phyloP scores from a whole-genome alignment of 2,329 filamentous ascomycete species.

The Calcarisporium arbuscula region DNA sequence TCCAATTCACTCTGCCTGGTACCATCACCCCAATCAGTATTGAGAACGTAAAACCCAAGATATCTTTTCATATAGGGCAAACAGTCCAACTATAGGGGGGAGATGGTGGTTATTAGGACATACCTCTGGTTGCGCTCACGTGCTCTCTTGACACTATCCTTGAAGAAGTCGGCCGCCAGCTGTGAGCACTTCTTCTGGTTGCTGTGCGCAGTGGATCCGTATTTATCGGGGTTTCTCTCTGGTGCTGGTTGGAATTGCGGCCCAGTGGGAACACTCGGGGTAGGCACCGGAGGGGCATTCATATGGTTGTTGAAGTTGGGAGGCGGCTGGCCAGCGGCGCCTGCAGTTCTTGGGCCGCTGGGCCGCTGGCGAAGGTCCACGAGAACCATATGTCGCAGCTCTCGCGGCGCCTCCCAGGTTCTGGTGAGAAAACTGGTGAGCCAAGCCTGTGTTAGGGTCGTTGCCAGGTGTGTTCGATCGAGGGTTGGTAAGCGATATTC shows the following conservation, averaged over 20 bases:
- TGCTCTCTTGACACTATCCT: slow-evolving; percentile 94
- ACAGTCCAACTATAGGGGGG: not conserved
- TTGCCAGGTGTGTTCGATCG: slow-evolving; percentile 57
- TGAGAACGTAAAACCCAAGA: no score
- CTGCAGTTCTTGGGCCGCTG: slow-evolving; percentile 82
- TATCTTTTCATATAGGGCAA: not conserved
- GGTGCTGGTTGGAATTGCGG: slow-evolving; percentile 73
- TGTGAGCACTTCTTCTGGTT: slow-evolving; percentile 66
- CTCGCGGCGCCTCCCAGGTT: slow-evolving; percentile 73
- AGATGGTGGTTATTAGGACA: slow-evolving; percentile 19
- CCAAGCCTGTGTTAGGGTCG: slow-evolving; percentile 83
- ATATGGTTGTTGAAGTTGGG: slow-evolving; percentile 62
- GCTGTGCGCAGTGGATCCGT: slow-evolving; percentile 56
- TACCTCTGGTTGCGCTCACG: slow-evolving; percentile 92
- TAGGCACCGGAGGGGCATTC: slow-evolving; percentile 58
- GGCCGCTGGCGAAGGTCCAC: slow-evolving; percentile 60
- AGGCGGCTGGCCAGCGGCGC: slow-evolving; percentile 55
- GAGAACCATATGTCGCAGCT: slow-evolving; percentile 61
- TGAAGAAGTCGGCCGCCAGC: slow-evolving; percentile 87
- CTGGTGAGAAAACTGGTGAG: slow-evolving; percentile 95
- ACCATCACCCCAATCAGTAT: no score
- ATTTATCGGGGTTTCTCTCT: slow-evolving; percentile 81
- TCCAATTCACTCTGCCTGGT: slow-evolving; percentile 86
- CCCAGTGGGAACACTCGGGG: slow-evolving; percentile 50
- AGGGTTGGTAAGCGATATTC: slow-evolving; percentile 37